A percentile compares a stretch with the other conserved stretches of the same genome.
Evolutionary conservation across 768 basidiomycete species (phyloP).

Genomic region (Leccinellum albellum): DNA sequence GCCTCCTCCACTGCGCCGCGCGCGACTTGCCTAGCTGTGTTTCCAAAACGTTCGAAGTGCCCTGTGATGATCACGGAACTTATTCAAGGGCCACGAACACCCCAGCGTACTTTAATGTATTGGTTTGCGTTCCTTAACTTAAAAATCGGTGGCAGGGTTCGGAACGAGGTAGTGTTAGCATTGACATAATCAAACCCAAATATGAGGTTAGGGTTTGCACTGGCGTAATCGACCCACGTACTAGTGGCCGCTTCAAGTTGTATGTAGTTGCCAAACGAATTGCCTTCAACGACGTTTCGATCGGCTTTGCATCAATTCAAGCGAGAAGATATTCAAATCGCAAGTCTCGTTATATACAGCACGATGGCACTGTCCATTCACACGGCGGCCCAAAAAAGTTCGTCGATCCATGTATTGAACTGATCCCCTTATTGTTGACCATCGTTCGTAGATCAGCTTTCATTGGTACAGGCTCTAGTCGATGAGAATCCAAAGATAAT

Average conservation of each 20-base stretch:
- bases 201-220: slow-evolving; percentile 23
- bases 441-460: slow-evolving; percentile 55
- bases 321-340: not conserved
- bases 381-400: slow-evolving; percentile 68
- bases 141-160: not conserved
- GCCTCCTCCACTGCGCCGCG: not conserved
- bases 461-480: slow-evolving; percentile 63
- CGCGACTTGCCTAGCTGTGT: slow-evolving; percentile 6
- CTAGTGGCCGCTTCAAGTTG: not conserved
- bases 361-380: slow-evolving; percentile 51
- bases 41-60: not conserved
- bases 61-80: not conserved
- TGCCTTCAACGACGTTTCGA: not conserved
- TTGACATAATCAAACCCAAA: slow-evolving; percentile 14
- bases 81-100: not conserved
- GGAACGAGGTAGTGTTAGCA: not conserved
- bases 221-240: not conserved
- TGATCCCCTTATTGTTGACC: not conserved
- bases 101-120: not conserved
- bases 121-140: not conserved
- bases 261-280: not conserved
- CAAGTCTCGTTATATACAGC: not conserved
- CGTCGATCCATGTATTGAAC: not conserved
- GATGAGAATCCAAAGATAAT: slow-evolving; percentile 58
- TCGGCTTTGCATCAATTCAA: not conserved